Evolutionary conservation across 2,329 filamentous ascomycete species (phyloP).

Genomic region (Beauveria medogensis): DNA sequence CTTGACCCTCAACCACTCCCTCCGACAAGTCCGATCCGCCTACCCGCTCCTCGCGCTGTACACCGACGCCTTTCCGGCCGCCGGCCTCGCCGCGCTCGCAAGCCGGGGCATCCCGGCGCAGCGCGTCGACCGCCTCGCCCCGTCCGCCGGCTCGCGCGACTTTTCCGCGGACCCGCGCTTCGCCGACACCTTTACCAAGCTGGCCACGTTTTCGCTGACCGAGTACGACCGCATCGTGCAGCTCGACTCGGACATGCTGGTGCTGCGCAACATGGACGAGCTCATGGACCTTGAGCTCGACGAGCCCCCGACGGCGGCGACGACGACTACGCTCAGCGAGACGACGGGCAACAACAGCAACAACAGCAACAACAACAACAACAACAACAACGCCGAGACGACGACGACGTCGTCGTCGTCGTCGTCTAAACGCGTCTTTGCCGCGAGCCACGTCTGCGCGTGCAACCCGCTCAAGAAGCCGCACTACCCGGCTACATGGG

Average conservation of each 20-base stretch:
- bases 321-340: constrained; percentile 7
- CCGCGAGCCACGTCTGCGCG: constrained; percentile 74
- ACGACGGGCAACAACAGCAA: constrained; percentile 15
- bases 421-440: constrained; percentile 60
- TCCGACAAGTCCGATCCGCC: constrained; percentile 54
- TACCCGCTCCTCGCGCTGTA: constrained; percentile 81
- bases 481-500: constrained; percentile 71
- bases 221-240: constrained; percentile 76
- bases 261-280: constrained; percentile 81
- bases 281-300: constrained; percentile 78
- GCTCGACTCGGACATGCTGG: constrained; percentile 83
- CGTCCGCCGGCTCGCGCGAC: constrained; percentile 49
- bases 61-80: constrained; percentile 64
- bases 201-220: constrained; percentile 66
- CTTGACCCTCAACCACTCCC: constrained; percentile 70
- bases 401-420: too few relatives aligned
- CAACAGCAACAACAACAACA: too few relatives aligned
- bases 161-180: constrained; percentile 75
- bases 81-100: constrained; percentile 61
- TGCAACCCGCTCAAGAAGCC: constrained; percentile 73
- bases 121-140: constrained; percentile 64
- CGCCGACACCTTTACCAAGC: constrained; percentile 85
- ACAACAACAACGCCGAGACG: constrained; percentile 9
- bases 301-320: constrained; percentile 17
- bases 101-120: constrained; percentile 61